These are phyloP conservation scores for Crinitomyces ghanaensis DNA, from an alignment of 805 yeast genomes.

Conservation along the genomic window DNA sequence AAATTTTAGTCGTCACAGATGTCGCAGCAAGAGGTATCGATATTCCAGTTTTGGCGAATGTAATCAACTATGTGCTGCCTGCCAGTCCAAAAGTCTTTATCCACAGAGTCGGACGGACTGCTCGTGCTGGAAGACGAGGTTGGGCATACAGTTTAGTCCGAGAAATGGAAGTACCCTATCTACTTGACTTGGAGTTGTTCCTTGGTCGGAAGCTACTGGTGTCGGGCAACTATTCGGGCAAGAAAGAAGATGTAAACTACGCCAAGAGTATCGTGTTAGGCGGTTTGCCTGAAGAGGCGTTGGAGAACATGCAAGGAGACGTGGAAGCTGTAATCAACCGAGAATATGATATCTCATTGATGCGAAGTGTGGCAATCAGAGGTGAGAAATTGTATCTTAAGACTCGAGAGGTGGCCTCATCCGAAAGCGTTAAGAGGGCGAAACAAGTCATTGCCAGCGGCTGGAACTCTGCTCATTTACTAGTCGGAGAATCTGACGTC, in stretches of 20 bases:
- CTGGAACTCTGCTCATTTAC: slow-evolving; percentile 82
- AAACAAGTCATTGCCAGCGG: slow-evolving; percentile 53
- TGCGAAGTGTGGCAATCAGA: slow-evolving; percentile 62
- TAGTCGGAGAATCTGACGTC: slow-evolving; percentile 38
- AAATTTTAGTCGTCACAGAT: slow-evolving; percentile 90
- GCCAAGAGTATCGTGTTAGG: slow-evolving; percentile 76
- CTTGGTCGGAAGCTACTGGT: slow-evolving; percentile 71
- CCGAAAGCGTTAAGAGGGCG: slow-evolving; percentile 73
- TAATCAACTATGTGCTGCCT: slow-evolving; percentile 82
- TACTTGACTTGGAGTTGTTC: slow-evolving; percentile 81
- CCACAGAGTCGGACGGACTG: slow-evolving; percentile 98
- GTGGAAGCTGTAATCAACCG: slow-evolving; percentile 47
- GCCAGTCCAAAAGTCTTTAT: slow-evolving; percentile 86
- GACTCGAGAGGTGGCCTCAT: slow-evolving; percentile 78
- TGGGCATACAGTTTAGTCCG: slow-evolving; percentile 91
- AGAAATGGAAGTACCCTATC: slow-evolving; percentile 79
- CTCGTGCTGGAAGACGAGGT: slow-evolving; percentile 96
- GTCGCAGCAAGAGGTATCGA: slow-evolving; percentile 95
- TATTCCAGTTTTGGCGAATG: slow-evolving; percentile 92
- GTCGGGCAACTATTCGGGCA: slow-evolving; percentile 22
- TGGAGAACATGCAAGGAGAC: slow-evolving; percentile 67
- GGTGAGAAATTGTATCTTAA: slow-evolving; percentile 83
- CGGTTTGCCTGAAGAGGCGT: slow-evolving; percentile 55
- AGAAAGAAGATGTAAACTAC: slow-evolving; percentile 49
- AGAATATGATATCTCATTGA: slow-evolving; percentile 54